Conservation (phyloP, 139 green algal genomes). For the Chlamydomonas schloesseri region DNA sequence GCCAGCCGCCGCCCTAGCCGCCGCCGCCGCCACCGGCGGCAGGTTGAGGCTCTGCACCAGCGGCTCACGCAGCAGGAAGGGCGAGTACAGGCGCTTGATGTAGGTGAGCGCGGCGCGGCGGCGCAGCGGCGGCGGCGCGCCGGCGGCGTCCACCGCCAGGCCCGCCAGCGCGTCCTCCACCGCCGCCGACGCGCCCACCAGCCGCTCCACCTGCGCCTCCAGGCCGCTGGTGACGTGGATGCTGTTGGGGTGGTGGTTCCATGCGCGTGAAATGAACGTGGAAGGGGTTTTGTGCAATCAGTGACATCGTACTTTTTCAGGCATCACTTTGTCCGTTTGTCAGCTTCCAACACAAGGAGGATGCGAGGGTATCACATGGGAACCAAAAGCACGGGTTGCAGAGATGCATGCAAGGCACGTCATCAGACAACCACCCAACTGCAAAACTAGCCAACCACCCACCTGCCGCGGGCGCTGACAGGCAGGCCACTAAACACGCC, state of each 20-base stretch:
- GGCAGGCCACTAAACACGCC: slow-evolving; percentile 80
- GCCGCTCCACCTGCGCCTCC: slow-evolving; percentile 78
- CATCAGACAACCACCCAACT: too few species aligned
- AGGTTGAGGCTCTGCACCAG: slow-evolving; percentile 39
- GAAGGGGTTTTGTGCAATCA: too few species aligned
- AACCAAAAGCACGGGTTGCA: too few species aligned
- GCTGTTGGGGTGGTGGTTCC: too few species aligned
- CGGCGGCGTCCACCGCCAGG: slow-evolving; percentile 77
- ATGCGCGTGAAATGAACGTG: too few species aligned
- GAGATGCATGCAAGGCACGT: too few species aligned
- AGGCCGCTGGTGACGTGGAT: slow-evolving; percentile 14
- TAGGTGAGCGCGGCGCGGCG: slow-evolving; percentile 84
- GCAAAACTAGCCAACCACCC: too few species aligned
- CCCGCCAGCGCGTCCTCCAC: slow-evolving; percentile 94
- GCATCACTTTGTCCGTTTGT: too few species aligned
- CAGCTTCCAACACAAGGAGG: too few species aligned
- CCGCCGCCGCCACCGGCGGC: background rate
- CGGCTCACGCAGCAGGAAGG: slow-evolving; percentile 79
- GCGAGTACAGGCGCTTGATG: slow-evolving; percentile 91
- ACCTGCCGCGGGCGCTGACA: slow-evolving; percentile 27
- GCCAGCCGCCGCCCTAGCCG: too few species aligned
- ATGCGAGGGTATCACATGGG: too few species aligned
- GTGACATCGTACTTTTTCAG: too few species aligned
- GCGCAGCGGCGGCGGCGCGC: slow-evolving; percentile 49
- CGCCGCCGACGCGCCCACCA: slow-evolving; percentile 90